Evolutionary conservation across 257 asterid genomes (phyloP).

Genomic region (Primulina eburnea): DNA sequence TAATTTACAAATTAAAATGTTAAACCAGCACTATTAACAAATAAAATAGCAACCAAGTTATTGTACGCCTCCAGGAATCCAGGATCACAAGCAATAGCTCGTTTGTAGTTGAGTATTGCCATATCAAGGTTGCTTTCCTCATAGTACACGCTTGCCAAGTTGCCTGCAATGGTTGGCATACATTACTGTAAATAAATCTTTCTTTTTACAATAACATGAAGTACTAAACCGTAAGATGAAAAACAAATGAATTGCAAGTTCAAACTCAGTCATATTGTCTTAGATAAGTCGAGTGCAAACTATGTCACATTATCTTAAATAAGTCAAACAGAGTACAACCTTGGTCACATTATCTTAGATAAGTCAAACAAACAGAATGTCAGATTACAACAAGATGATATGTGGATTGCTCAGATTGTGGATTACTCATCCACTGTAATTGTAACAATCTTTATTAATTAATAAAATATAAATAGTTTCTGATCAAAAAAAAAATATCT

Average conservation of each 20-base stretch:
- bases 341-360: not conserved
- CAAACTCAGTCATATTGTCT: not conserved
- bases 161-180: constrained; percentile 55
- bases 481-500: no score
- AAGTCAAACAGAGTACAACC: not conserved
- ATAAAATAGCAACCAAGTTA: constrained; percentile 60
- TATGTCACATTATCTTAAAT: not conserved
- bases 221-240: not conserved
- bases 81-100: constrained; percentile 91
- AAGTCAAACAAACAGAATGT: constrained; percentile 1
- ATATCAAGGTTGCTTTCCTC: constrained; percentile 94
- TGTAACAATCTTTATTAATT: no score
- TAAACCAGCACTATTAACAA: constrained; percentile 6
- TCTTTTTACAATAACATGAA: constrained; percentile 4
- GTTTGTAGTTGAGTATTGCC: constrained; percentile 85
- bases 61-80: constrained; percentile 95
- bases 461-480: no score
- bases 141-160: constrained; percentile 86
- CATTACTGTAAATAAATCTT: constrained; percentile 18
- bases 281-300: constrained; percentile 2
- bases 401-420: no score
- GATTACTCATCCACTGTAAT: no score
- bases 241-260: not conserved
- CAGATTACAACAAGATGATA: constrained; percentile 12
- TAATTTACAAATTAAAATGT: constrained; percentile 4